Evolutionary conservation across 805 yeast species (phyloP), one percentile per base, ranked within the genome.

Genomic region (Metschnikowia shivogae): DNA sequence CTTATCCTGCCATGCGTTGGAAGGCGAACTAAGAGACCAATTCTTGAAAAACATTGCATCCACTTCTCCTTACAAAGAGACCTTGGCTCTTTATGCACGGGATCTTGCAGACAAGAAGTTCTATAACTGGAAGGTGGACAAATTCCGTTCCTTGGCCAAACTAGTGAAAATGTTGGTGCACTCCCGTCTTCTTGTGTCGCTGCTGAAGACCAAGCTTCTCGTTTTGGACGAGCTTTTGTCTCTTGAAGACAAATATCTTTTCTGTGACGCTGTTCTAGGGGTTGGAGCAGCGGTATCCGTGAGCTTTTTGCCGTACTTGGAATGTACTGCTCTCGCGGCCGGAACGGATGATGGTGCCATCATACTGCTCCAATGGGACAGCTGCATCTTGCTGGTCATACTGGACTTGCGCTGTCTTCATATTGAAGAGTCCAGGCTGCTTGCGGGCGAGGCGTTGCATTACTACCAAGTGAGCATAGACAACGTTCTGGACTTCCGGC

Each of bases 281-380:
- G 8, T 30, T 11, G 35, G 24, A 9, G 42, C 46, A 2, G 50
- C 46, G 4, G 51, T 39, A 5, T 45, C 56, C 1, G 43, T 46
- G 17, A 37, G 51, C 11, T 55, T 49, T 32, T 39, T 55, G 32
- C 54, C 57, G 10, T 39, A 28, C 26, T 32, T 43, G 3, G 47
- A 47, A 3, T 53, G 55, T 29, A 32, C 39, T 12, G 48, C 50
- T 24, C 40, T 55, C 3, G 47, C 47, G 3, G 49, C 55, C 3
- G 50, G 50, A 1, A 43, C 49, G 10, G 49, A 48, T 10, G 45
- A 48, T 24, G 56, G 52, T 4, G 13, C 48, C 12, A 47, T 55
- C 17, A 44, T 55, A 6, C 35, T 43, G 26, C 17, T 52, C 6
- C 48, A 43, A n/a, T 53, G 57, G 59, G 31, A 39, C 3, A 12